Conservation (phyloP, 2,329 filamentous ascomycete species). For the Hysterium pulicare region DNA sequence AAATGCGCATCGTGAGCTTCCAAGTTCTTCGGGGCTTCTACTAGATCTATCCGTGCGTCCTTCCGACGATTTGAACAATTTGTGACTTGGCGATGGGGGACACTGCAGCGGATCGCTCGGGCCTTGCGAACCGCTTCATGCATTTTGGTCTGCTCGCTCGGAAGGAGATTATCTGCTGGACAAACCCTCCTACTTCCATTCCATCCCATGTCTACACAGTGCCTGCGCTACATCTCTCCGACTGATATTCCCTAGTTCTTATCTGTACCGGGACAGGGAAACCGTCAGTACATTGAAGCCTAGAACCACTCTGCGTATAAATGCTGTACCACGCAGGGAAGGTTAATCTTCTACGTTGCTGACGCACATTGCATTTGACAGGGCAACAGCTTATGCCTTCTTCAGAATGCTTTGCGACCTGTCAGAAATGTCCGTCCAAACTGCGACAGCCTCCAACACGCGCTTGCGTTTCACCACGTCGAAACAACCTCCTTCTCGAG, state of each 20-base stretch:
- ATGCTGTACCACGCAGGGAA: no score
- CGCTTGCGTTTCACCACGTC: constrained; percentile 30
- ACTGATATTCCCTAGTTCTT: no score
- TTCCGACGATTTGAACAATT: constrained; percentile 19
- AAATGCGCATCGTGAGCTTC: constrained; percentile 3
- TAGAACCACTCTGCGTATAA: no score
- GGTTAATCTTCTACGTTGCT: background rate
- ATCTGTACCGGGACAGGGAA: no score
- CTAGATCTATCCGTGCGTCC: constrained; percentile 36
- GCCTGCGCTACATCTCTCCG: no score
- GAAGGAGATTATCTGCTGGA: constrained; percentile 18
- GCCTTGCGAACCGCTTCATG: constrained; percentile 6
- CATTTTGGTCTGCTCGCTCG: constrained; percentile 4
- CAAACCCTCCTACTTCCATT: no score
- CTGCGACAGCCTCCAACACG: constrained; percentile 24
- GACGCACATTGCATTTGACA: constrained; percentile 3
- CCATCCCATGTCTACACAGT: no score
- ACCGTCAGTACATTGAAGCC: no score
- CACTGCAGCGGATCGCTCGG: constrained; percentile 16
- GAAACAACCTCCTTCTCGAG: constrained; percentile 15
- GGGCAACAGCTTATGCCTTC: constrained; percentile 4
- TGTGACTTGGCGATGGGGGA: background rate
- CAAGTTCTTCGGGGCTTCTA: constrained; percentile 25
- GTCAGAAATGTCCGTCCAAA: constrained; percentile 19
- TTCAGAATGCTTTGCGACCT: constrained; percentile 10